Evolutionary conservation across 106 monocot species (phyloP), one percentile per base, ranked within the genome.

Genomic region (Phalaenopsis equestris): DNA sequence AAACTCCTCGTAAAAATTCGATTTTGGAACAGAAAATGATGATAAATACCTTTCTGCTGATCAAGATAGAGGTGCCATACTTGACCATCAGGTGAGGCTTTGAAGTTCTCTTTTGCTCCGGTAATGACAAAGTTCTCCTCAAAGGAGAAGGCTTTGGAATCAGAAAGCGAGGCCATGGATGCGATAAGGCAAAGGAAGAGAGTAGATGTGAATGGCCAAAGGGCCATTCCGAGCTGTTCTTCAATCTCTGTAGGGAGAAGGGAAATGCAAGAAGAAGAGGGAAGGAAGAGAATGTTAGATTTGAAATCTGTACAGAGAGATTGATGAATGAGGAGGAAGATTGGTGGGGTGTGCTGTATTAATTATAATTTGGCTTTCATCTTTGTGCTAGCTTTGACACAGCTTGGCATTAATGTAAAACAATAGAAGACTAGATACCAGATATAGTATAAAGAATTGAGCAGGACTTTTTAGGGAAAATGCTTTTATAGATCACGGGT

Each of bases 11-110:
- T 70, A 39, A 2, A 70, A n/a, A 61, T 21, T 21, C 3, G 6
- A 19, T 6, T 21, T 61, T 38, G 70, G 39, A 70, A 6, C 6
- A 61, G 5, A 21, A 61, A 61, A 61, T 21, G 19, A n/a, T n/a
- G 1, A 49, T 73, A 15, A 0, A 75, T 41, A 96, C 96, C 96
- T 84, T 91, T 82, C 78, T 94, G 73, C 52, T 94, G 89, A 86
- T 94, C 90, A 38, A 98, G 84, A 76, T 77, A 87, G 81, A 98
- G 97, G 78, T 82, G 85, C 97, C 94, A 94, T 9, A 84, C 82
- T 82, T 94, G 97, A 48, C 94, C 97, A 79, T 94, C 97, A 58
- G 87, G 72, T 1, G 97, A 98, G 39, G 87, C 87, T 77, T 84
- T 89, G 82, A 98, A 89, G 77, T 98, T 90, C 55, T 98, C 92